Evolutionary conservation across 1,284 basidiomycete species (phyloP), one percentile per base, ranked within the genome.

Genomic region (Apiotrichum gracile): DNA sequence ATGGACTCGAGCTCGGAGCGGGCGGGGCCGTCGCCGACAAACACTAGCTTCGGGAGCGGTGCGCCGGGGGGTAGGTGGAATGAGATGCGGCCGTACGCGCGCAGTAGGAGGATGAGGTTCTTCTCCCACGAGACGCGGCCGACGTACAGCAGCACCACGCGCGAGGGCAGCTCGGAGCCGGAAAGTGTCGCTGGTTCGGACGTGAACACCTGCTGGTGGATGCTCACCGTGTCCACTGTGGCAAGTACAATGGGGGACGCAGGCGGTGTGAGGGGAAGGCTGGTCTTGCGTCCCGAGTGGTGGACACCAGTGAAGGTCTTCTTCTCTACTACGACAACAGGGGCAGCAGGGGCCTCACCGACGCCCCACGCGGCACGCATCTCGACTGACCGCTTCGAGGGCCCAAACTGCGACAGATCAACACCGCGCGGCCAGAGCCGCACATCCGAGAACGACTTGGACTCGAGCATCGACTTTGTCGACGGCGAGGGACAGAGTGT

Each of bases 1-100:
- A 77, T 66, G 1, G 64, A 60, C 38, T 79, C 78, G 2, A 81
- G 69, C 27, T 79, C 79, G 1, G 47, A 51, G 7, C 78, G 66
- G 1, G 80, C 80, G 0, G 81, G 81, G 0, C 81, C 81, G 52
- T 82, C 80, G 7, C 81, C 81, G 21, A 81, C 80, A 40, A 82
- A 78, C 4, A 82, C 77, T 22, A 82, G 76, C 58, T 79, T 80
- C 22, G 78, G 77, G 60, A 70, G 34, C 24, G 48, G 51, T 51
- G 57, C 54, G 50, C 52, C 65, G 19, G 49, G 44, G 0, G 60
- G 60, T 7, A 72, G 50, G 27, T 64, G 21, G 1, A 42, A 48
- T 1, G 67, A 63, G 4, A 80, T 66, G 6, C 69, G 55, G 6
- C 65, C 61, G 62, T 79, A 80, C 1, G 81, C 78, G 46, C 77